Evolutionary conservation across 2,329 filamentous ascomycete species (phyloP).

Genomic region (Aspergillus fischeri): DNA sequence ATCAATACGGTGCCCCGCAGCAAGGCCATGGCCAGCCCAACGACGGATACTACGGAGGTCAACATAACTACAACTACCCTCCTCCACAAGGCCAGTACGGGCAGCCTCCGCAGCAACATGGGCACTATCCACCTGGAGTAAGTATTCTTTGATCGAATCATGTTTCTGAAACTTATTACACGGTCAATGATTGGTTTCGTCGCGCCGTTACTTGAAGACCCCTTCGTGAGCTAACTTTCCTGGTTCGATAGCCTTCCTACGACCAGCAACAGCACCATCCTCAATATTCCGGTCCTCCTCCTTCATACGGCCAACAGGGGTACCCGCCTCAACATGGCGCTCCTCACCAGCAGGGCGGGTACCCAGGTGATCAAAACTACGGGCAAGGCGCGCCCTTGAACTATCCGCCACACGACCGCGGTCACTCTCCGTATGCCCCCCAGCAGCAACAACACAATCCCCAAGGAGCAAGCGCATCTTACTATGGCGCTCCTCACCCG

Average conservation of each 20-base stretch:
- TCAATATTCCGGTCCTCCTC: conserved; percentile 15
- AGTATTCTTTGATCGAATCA: conserved; percentile 3
- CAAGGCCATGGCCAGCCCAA: conserved; percentile 5
- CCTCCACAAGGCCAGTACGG: conserved; percentile 19
- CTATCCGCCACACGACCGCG: conserved; percentile 20
- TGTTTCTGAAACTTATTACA: background rate
- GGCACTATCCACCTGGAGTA: conserved; percentile 25
- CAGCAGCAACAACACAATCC: conserved; percentile 20
- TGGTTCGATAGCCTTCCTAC: conserved; percentile 8
- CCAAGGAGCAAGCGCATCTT: conserved; percentile 28
- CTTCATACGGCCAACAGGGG: conserved; percentile 18
- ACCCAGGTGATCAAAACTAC: conserved; percentile 17
- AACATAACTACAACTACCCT: conserved; percentile 18
- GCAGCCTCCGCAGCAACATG: conserved; percentile 19
- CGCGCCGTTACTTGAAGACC: background rate
- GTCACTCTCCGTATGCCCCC: conserved; percentile 25
- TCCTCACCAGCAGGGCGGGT: conserved; percentile 12
- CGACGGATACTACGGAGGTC: conserved; percentile 16
- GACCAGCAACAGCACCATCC: conserved; percentile 15
- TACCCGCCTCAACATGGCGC: conserved; percentile 9
- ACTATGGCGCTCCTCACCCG: conserved; percentile 24
- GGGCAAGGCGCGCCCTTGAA: conserved; percentile 17
- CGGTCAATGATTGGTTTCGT: background rate
- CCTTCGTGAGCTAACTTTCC: background rate
- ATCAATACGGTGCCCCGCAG: conserved; percentile 19